A percentile compares a stretch with the other conserved stretches of the same genome.
These are phyloP conservation scores for Penstemon barbatus DNA, from an alignment of 257 asterid genomes.

Conservation along the genomic window DNA sequence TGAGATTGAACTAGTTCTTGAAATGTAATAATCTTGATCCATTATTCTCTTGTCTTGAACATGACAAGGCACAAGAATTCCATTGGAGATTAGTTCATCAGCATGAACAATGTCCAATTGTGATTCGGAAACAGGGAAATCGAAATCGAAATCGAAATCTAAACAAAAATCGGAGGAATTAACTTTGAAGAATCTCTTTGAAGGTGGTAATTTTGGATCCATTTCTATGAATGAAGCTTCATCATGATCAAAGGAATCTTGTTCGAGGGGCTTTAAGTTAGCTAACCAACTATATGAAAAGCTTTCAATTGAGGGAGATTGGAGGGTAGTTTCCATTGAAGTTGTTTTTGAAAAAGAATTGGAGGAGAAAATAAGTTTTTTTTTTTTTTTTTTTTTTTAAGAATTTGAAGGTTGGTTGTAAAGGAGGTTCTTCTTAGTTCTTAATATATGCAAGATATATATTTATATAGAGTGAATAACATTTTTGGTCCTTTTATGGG, in stretches of 20 bases:
- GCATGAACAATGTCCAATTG: constrained; percentile 56
- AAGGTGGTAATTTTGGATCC: constrained; percentile 87
- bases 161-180: constrained; percentile 58
- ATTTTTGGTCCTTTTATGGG: no score
- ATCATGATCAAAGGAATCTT: constrained; percentile 42
- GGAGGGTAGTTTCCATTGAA: constrained; percentile 49
- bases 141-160: constrained; percentile 72
- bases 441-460: neutral
- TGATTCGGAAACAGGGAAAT: constrained; percentile 55
- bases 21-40: constrained; percentile 25
- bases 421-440: neutral
- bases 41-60: constrained; percentile 24
- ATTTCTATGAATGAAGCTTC: constrained; percentile 80
- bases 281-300: constrained; percentile 75
- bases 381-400: constrained; percentile 20
- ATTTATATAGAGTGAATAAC: neutral
- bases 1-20: constrained; percentile 9
- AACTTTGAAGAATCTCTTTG: constrained; percentile 65
- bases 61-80: constrained; percentile 54
- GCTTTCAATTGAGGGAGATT: constrained; percentile 66
- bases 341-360: constrained; percentile 1
- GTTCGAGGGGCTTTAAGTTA: constrained; percentile 37
- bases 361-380: neutral
- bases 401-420: constrained; percentile 13
- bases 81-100: constrained; percentile 73